Conservation (phyloP, 495 filamentous ascomycete species). For the Penicillium lividum region DNA sequence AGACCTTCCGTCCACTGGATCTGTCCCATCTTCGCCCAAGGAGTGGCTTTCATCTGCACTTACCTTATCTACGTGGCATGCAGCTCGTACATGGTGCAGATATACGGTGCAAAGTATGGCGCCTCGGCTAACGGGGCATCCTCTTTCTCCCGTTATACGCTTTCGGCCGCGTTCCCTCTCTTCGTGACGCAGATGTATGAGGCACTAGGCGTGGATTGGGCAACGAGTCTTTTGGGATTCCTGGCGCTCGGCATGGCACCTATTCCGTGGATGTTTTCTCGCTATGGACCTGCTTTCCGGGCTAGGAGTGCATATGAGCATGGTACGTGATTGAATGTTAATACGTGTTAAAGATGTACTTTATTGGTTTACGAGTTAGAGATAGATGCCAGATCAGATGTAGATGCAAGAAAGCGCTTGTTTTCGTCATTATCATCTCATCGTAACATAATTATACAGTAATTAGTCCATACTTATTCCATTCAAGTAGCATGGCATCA, state of each 20-base stretch:
- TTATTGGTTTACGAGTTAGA: neutral
- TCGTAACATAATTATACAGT: neutral
- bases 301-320: slow-evolving; percentile 5
- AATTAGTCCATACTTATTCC: neutral
- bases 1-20: slow-evolving; percentile 50
- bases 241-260: slow-evolving; percentile 40
- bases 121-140: slow-evolving; percentile 64
- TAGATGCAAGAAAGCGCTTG: neutral
- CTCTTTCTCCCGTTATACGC: slow-evolving; percentile 57
- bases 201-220: slow-evolving; percentile 58
- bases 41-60: slow-evolving; percentile 14
- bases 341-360: neutral
- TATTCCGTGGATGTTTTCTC: slow-evolving; percentile 36
- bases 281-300: slow-evolving; percentile 6
- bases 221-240: slow-evolving; percentile 48
- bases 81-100: slow-evolving; percentile 56
- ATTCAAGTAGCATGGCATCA: neutral
- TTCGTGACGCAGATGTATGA: slow-evolving; percentile 52
- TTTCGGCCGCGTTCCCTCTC: slow-evolving; percentile 66
- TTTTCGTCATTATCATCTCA: slow-evolving; percentile 4
- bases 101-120: slow-evolving; percentile 55
- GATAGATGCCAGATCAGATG: neutral
- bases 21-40: slow-evolving; percentile 40
- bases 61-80: slow-evolving; percentile 20
- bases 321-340: neutral